These are phyloP conservation scores for Inga leiocalycina DNA, from an alignment of 306 rosid species.

Conservation along the genomic window DNA sequence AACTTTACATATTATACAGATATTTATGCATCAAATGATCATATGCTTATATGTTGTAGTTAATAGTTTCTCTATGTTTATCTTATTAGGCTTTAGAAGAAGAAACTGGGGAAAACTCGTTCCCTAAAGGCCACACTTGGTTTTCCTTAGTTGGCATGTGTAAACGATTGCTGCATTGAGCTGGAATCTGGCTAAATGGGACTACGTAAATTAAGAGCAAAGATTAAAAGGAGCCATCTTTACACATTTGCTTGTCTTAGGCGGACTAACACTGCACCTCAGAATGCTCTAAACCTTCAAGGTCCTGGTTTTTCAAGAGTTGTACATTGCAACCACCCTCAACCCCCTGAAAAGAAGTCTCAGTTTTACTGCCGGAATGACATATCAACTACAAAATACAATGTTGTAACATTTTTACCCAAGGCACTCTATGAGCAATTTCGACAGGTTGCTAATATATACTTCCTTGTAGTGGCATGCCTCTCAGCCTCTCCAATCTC, in stretches of 20 bases:
- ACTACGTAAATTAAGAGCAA: constrained; percentile 73
- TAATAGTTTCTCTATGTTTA: constrained; percentile 31
- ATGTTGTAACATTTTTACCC: constrained; percentile 75
- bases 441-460: constrained; percentile 90
- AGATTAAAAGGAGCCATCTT: constrained; percentile 71
- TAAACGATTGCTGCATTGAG: constrained; percentile 40
- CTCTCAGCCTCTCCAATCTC: constrained; percentile 77
- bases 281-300: constrained; percentile 50
- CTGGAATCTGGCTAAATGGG: constrained; percentile 61
- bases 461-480: constrained; percentile 88
- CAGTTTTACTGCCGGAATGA: constrained; percentile 66
- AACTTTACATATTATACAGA: constrained; percentile 13
- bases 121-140: constrained; percentile 32
- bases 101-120: constrained; percentile 38
- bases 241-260: constrained; percentile 72
- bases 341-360: constrained; percentile 57
- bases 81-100: constrained; percentile 49
- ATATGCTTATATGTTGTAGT: constrained; percentile 28
- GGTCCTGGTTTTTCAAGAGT: constrained; percentile 77
- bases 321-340: constrained; percentile 81
- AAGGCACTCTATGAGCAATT: no score
- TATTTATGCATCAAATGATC: constrained; percentile 28
- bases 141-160: constrained; percentile 40
- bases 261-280: constrained; percentile 41
- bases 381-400: constrained; percentile 91